phyloP scores from a whole-genome alignment of 805 yeast genomes.

The Yarrowia hollandica region DNA sequence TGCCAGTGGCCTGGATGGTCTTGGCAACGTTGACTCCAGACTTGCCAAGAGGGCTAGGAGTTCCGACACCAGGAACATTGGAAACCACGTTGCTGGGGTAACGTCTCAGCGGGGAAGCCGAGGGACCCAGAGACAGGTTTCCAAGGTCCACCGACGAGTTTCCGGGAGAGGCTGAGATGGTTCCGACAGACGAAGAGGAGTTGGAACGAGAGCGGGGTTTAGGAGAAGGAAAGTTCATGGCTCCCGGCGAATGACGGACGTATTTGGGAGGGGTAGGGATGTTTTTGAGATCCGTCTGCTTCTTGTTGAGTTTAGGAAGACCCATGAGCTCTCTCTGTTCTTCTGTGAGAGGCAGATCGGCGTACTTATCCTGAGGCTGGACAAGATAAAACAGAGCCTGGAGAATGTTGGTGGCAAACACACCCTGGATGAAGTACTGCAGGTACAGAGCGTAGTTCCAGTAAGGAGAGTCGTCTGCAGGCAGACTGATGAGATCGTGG shows the following conservation, averaged over 20 bases:
- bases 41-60: constrained; percentile 18
- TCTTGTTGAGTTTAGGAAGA: constrained; percentile 35
- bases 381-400: constrained; percentile 29
- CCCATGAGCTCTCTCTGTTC: constrained; percentile 38
- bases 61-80: background rate
- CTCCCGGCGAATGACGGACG: constrained; percentile 15
- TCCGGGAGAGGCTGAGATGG: constrained; percentile 31
- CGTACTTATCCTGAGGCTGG: constrained; percentile 33
- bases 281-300: constrained; percentile 17
- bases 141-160: constrained; percentile 27
- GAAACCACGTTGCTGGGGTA: constrained; percentile 1
- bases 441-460: background rate
- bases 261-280: constrained; percentile 36
- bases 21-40: background rate
- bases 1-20: background rate
- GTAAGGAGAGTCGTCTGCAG: background rate
- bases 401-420: constrained; percentile 34
- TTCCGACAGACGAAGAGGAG: constrained; percentile 2
- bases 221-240: constrained; percentile 5
- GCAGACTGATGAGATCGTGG: background rate
- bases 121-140: constrained; percentile 6
- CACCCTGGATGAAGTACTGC: constrained; percentile 30
- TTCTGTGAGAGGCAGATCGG: constrained; percentile 37
- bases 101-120: constrained; percentile 2
- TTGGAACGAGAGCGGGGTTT: background rate